Conservation (phyloP, 805 yeast genomes). For the Schizosaccharomyces cryophilus region DNA sequence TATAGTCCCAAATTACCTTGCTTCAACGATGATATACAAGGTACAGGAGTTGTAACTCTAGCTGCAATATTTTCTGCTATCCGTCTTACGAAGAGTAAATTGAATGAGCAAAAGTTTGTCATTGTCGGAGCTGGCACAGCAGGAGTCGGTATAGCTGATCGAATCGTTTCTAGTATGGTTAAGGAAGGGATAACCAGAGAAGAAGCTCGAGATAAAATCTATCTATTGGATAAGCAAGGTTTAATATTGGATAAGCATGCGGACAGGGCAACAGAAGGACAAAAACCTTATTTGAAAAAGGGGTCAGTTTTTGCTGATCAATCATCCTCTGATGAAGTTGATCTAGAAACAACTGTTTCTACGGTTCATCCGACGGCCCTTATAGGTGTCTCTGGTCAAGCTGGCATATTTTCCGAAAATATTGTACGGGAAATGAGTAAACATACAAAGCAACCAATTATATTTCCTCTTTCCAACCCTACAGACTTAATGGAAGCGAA, state of each 20-base stretch:
- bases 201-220: conserved; percentile 52
- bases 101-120: conserved; percentile 19
- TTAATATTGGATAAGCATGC: conserved; percentile 37
- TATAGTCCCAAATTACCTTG: conserved; percentile 58
- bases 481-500: conserved; percentile 85
- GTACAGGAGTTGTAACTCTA: conserved; percentile 96
- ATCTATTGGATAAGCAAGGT: conserved; percentile 65
- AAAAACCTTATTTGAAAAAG: conserved; percentile 48
- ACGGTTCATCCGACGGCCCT: conserved; percentile 65
- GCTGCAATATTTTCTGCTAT: conserved; percentile 82
- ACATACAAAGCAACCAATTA: conserved; percentile 65
- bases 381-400: conserved; percentile 87
- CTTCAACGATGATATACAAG: conserved; percentile 94
- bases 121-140: conserved; percentile 95
- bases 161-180: conserved; percentile 68
- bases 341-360: conserved; percentile 39
- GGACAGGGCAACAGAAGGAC: conserved; percentile 35
- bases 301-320: conserved; percentile 31
- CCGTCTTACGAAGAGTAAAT: conserved; percentile 39
- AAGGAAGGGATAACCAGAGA: conserved; percentile 49
- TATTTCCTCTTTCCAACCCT: conserved; percentile 90
- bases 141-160: conserved; percentile 90
- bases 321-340: conserved; percentile 29
- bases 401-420: conserved; percentile 77
- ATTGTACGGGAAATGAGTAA: conserved; percentile 74